phyloP scores from a whole-genome alignment of 805 yeast species.

The Saccharomycopsis amapae region DNA sequence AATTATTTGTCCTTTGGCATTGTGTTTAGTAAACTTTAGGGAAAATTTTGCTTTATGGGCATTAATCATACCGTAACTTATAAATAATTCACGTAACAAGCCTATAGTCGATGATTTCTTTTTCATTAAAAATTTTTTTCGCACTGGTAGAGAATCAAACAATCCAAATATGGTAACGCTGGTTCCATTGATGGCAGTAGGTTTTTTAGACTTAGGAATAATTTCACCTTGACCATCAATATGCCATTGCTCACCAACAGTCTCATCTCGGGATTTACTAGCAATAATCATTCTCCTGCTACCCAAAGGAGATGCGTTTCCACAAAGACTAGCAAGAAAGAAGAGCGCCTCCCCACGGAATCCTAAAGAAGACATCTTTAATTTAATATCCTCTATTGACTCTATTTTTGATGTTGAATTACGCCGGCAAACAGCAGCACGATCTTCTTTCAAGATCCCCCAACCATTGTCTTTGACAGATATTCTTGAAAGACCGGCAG shows the following conservation, averaged over 20 bases:
- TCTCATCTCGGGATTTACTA: conserved; percentile 29
- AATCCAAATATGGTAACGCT: conserved; percentile 29
- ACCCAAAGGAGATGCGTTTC: conserved; percentile 4
- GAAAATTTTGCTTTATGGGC: conserved; percentile 25
- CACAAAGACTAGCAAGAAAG: conserved; percentile 29
- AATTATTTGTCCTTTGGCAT: conserved; percentile 6
- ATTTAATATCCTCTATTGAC: conserved; percentile 27
- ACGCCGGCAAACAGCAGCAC: conserved; percentile 32
- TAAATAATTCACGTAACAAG: conserved; percentile 25
- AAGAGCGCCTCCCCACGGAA: conserved; percentile 46
- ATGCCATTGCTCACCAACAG: conserved; percentile 32
- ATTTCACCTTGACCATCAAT: conserved; percentile 28
- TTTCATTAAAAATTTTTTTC: conserved; percentile 28
- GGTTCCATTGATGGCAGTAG: conserved; percentile 33
- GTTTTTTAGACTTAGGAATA: conserved; percentile 21
- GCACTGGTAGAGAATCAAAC: conserved; percentile 30
- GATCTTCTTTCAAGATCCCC: conserved; percentile 30
- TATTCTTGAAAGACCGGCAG: conserved; percentile 30
- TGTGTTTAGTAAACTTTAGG: conserved; percentile 15
- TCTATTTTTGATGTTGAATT: conserved; percentile 38
- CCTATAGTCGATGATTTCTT: conserved; percentile 26
- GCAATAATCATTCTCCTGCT: conserved; percentile 25
- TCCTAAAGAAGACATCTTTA: conserved; percentile 32
- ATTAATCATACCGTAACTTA: conserved; percentile 30
- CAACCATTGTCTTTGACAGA: conserved; percentile 36